These are phyloP conservation scores for Macrophomina phaseolina DNA, from an alignment of 2,329 filamentous ascomycete genomes.

Conservation along the genomic window DNA sequence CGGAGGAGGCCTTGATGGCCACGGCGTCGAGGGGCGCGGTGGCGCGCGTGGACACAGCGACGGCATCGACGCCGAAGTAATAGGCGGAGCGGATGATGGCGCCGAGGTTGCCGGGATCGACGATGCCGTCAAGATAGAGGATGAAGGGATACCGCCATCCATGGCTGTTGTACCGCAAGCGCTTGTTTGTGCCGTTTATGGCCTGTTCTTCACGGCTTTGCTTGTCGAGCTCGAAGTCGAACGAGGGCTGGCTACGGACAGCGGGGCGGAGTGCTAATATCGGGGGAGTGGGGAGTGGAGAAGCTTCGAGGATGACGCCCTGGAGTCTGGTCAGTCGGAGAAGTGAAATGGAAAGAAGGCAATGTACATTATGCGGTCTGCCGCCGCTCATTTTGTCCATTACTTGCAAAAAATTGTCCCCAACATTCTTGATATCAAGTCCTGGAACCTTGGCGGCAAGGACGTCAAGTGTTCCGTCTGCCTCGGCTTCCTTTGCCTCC, in stretches of 20 bases:
- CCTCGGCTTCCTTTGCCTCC: background rate
- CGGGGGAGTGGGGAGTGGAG: slow-evolving; percentile 67
- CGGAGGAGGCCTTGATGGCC: slow-evolving; percentile 84
- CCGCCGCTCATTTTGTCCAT: slow-evolving; percentile 84
- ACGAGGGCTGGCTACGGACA: slow-evolving; percentile 26
- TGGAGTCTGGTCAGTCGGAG: slow-evolving; percentile 32
- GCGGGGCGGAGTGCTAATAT: background rate
- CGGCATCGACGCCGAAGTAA: slow-evolving; percentile 87
- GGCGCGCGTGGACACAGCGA: slow-evolving; percentile 74
- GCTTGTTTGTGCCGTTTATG: slow-evolving; percentile 70
- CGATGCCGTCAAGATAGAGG: slow-evolving; percentile 74
- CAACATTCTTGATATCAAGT: slow-evolving; percentile 62
- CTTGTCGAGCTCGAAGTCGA: slow-evolving; percentile 55
- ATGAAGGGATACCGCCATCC: slow-evolving; percentile 69
- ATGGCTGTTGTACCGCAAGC: slow-evolving; percentile 54
- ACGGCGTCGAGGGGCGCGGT: slow-evolving; percentile 76
- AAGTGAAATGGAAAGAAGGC: background rate
- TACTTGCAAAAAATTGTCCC: slow-evolving; percentile 66
- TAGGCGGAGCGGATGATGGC: slow-evolving; percentile 86
- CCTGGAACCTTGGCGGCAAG: slow-evolving; percentile 25
- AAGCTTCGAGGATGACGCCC: slow-evolving; percentile 85
- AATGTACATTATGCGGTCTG: slow-evolving; percentile 76
- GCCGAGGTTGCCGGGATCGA: slow-evolving; percentile 87
- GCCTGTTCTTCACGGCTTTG: slow-evolving; percentile 76
- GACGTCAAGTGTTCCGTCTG: slow-evolving; percentile 29